Evolutionary conservation across 495 filamentous ascomycete species (phyloP).

Genomic region (Aspergillus indologenus): DNA sequence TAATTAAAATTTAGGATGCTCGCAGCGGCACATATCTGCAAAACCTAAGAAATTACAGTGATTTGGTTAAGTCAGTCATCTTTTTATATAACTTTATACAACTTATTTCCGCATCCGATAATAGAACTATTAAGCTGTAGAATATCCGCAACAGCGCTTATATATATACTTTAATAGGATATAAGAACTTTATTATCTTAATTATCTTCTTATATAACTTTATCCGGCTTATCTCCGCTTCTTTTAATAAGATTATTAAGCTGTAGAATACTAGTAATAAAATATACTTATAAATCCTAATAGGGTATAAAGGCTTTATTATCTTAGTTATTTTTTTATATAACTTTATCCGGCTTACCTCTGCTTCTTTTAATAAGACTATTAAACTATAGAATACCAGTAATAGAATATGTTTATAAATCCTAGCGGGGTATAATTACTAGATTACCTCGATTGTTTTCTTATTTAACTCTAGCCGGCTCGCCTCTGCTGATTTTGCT

Average conservation of each 20-base stretch:
- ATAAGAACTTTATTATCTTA: too few relatives aligned
- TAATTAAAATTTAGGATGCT: too few relatives aligned
- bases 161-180: too few relatives aligned
- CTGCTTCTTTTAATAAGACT: conserved; percentile 17
- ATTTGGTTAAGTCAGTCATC: too few relatives aligned
- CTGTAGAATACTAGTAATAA: conserved; percentile 5
- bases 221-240: conserved; percentile 5
- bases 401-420: background rate
- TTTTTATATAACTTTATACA: too few relatives aligned
- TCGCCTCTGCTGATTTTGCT: conserved; percentile 18
- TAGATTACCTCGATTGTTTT: background rate
- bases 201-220: conserved; percentile 12
- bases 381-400: conserved; percentile 14
- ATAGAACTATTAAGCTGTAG: conserved; percentile 20
- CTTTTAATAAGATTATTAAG: conserved; percentile 15
- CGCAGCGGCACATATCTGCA: too few relatives aligned
- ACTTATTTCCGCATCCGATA: conserved; percentile 3
- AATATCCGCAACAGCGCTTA: too few relatives aligned
- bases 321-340: background rate
- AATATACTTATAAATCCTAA: background rate
- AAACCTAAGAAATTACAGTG: too few relatives aligned
- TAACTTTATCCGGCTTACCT: conserved; percentile 1
- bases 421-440: background rate
- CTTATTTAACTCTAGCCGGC: background rate
- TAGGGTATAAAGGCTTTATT: conserved; percentile 1